Percentiles rank a stretch among this genome's conserved stretches.
These are phyloP conservation scores for Neopestalotiopsis sp. DNA, from an alignment of 2,329 filamentous ascomycete species.

Conservation along the genomic window DNA sequence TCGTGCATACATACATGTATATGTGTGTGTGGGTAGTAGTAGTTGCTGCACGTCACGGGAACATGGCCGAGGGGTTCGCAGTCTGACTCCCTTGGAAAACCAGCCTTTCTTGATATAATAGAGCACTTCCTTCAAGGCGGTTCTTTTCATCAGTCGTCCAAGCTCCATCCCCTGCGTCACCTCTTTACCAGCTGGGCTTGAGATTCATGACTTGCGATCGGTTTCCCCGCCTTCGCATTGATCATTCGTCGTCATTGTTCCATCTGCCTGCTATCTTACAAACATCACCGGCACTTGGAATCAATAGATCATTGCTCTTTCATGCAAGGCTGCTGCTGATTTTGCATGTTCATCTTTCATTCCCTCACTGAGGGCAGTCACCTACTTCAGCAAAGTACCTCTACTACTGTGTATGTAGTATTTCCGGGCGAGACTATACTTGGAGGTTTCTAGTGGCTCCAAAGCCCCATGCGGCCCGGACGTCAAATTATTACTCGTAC, in stretches of 20 bases:
- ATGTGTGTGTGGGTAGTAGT: background rate
- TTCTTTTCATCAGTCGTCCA: background rate
- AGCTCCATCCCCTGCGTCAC: slow-evolving; percentile 10
- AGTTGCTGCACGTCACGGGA: background rate
- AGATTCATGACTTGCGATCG: slow-evolving; percentile 9
- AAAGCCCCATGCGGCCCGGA: background rate
- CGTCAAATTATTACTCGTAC: background rate
- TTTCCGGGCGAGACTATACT: too few species aligned
- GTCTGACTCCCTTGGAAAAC: background rate
- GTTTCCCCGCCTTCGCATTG: slow-evolving; percentile 15
- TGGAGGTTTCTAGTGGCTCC: too few species aligned
- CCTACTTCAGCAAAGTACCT: background rate
- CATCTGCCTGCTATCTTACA: background rate
- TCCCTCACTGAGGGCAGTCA: background rate
- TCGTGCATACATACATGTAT: background rate
- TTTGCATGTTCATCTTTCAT: background rate
- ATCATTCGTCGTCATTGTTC: slow-evolving; percentile 5
- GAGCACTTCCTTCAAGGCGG: background rate
- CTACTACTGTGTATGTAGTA: background rate
- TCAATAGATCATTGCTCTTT: too few species aligned
- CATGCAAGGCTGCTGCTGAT: too few species aligned
- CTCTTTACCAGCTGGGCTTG: background rate
- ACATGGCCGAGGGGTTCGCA: background rate
- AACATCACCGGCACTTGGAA: background rate
- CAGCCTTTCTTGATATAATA: background rate